Base-by-base conservation (phyloP, 208 protist species). In the Trypanosoma theileri region DNA sequence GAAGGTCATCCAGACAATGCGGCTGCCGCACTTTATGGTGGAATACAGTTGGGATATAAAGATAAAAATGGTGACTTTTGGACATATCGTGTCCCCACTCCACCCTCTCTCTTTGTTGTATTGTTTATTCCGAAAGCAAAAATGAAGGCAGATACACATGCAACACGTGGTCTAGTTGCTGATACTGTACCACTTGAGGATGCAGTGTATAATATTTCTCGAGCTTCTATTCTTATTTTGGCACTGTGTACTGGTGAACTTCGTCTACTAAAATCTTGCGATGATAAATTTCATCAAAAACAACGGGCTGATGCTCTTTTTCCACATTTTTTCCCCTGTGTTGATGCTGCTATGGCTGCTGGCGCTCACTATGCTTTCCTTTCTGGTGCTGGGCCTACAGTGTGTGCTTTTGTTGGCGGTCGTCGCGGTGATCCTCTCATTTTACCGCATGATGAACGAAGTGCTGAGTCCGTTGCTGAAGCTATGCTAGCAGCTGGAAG, bases 1-100 rank as follows among this genome's bases (percentile, higher is more conserved):
- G 92, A 98, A 75, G 93, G 96, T 9, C 94, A 97, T 80, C 80
- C 92, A 0, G 96, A 98, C 80, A 98, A 98, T 77, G 89, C 93
- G 14, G 86, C 96, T 11, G 84, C 94, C 3, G 91, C 89, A 70
- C 92, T 98, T 42, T 98, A 98, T 81, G 96, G 96, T 46, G 93
- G 92, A 56, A 85, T 97, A 45, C 96, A 97, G 64, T 82, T 98
- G 14, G 85, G 91, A 55, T 89, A 92, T 84, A 51, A 69, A 21
- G 68, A 54, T 0, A 61, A 73, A 17, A 65, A 42, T 10, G 59
- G 77, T 3, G 59, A 52, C 17, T 77, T 81, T 41, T 69, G 80
- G 66, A 97, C 91, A 42, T 82, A 92, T 59, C 88, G 85, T 42
- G 90, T 97, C 28, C 80, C 84, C 16, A 91, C 92, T 2, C 90